phyloP scores from a whole-genome alignment of 2,329 filamentous ascomycete species.

The Aspergillus felis region DNA sequence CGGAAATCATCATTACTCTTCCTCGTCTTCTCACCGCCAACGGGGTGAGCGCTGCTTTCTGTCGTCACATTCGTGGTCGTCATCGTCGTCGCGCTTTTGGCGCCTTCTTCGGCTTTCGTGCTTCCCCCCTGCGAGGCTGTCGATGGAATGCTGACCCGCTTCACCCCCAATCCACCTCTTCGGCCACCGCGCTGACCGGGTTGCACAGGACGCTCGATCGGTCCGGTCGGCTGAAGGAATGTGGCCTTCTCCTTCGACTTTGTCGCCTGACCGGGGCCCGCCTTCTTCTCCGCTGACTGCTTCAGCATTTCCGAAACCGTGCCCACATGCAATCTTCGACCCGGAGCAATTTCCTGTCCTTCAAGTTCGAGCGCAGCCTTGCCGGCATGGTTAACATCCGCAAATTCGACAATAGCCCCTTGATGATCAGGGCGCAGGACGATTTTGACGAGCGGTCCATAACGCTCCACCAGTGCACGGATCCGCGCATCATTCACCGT shows the following conservation, averaged over 20 bases:
- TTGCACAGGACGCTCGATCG: slow-evolving; percentile 45
- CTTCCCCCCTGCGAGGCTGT: slow-evolving; percentile 2
- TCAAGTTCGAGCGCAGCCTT: slow-evolving; percentile 48
- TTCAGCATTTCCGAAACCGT: slow-evolving; percentile 50
- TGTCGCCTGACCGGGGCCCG: slow-evolving; percentile 35
- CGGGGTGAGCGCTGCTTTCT: slow-evolving; percentile 11
- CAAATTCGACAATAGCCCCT: slow-evolving; percentile 82
- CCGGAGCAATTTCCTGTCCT: slow-evolving; percentile 43
- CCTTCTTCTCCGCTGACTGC: slow-evolving; percentile 39
- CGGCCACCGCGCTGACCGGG: slow-evolving; percentile 40
- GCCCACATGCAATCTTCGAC: slow-evolving; percentile 45
- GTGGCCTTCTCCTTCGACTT: slow-evolving; percentile 36
- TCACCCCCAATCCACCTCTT: slow-evolving; percentile 49
- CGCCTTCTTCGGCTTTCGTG: background rate
- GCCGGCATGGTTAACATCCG: slow-evolving; percentile 65
- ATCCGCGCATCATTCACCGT: slow-evolving; percentile 88
- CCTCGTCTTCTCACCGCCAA: slow-evolving; percentile 23
- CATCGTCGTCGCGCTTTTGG: slow-evolving; percentile 19
- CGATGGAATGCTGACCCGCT: slow-evolving; percentile 33
- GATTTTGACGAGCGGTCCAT: slow-evolving; percentile 70
- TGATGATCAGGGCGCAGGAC: slow-evolving; percentile 75
- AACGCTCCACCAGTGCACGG: slow-evolving; percentile 64
- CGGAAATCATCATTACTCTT: slow-evolving; percentile 60
- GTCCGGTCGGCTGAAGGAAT: slow-evolving; percentile 29
- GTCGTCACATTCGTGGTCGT: slow-evolving; percentile 26